phyloP scores from a whole-genome alignment of 495 filamentous ascomycete genomes.

The Amorphotheca resinae region DNA sequence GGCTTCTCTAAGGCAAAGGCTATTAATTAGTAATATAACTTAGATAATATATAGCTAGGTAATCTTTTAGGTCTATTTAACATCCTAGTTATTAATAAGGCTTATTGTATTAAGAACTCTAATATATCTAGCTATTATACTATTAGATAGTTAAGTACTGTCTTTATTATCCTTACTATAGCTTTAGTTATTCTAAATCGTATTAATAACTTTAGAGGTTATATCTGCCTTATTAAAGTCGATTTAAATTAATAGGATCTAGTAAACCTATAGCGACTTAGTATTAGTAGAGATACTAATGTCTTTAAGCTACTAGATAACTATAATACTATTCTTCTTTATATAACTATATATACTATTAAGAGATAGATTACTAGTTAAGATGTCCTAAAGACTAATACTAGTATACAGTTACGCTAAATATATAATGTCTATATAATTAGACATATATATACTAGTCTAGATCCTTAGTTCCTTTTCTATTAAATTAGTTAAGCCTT shows the following conservation, averaged over 20 bases:
- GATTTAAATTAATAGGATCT: not conserved
- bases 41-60: not conserved
- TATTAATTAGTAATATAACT: not conserved
- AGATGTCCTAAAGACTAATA: slow-evolving; percentile 5
- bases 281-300: not conserved
- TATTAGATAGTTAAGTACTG: not conserved
- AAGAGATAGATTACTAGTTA: slow-evolving; percentile 1
- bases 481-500: slow-evolving; percentile 4
- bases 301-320: not conserved
- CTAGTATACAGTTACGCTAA: slow-evolving; percentile 10
- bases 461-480: slow-evolving; percentile 6
- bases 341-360: no score
- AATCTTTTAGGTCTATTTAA: not conserved
- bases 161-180: not conserved
- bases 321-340: no score
- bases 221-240: not conserved
- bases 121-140: not conserved
- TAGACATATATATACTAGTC: slow-evolving; percentile 8
- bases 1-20: not conserved
- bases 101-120: not conserved
- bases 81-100: not conserved
- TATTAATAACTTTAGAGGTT: not conserved
- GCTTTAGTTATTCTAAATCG: not conserved
- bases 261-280: not conserved
- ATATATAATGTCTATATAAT: slow-evolving; percentile 5